Evolutionary conservation across 257 asterid genomes (phyloP), one percentile per base, ranked within the genome.

Genomic region (Capsicum pubescens): DNA sequence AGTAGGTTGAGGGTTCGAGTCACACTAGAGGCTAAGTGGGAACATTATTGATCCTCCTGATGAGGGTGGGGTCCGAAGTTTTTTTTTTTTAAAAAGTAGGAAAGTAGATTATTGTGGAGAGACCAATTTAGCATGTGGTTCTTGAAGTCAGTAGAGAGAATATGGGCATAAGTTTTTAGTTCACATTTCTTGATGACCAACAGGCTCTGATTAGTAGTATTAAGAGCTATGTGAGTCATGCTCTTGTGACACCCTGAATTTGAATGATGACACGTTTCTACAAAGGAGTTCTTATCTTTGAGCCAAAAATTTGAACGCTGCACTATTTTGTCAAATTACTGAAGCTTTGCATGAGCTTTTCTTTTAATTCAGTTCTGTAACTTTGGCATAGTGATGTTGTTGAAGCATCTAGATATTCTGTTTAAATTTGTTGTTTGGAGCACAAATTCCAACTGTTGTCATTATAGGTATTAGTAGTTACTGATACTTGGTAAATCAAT

Each of bases 401-500:
- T 71, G 17, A 64, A n/a, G 80, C 80, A 72, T 70, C 36, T 69
- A 70, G 2, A 17, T 12, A 70, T 69, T 26, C 32, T 42, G 52
- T 36, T 68, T 68, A 42, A 63, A 69, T 17, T 70, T 42, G 32
- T 17, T 50, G 26, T 39, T 35, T 44, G 56, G 79, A 44, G 56
- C 79, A 70, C 35, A 19, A 35, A 46, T 48, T 13, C 44, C 11
- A 48, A 17, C 6, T 3, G 12, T 6, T 13, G 11, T 11, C 42
- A 7, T 72, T 72, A 71, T 72, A 10, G 80, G 11, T n/a, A 48
- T 72, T 72, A 72, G 42, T 72, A 46, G 80, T 58, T 17, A 48
- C 42, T 72, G 13, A n/a, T 46, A 48, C 35, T 46, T 19, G 79
- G 79, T n/a, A 21, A 46, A 46, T 9, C 10, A n/a, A 11, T 72